Percentiles rank a stretch among this genome's conserved stretches.
These are phyloP conservation scores for Stereum hirsutum DNA, from an alignment of 1,284 basidiomycete species.

Conservation along the genomic window DNA sequence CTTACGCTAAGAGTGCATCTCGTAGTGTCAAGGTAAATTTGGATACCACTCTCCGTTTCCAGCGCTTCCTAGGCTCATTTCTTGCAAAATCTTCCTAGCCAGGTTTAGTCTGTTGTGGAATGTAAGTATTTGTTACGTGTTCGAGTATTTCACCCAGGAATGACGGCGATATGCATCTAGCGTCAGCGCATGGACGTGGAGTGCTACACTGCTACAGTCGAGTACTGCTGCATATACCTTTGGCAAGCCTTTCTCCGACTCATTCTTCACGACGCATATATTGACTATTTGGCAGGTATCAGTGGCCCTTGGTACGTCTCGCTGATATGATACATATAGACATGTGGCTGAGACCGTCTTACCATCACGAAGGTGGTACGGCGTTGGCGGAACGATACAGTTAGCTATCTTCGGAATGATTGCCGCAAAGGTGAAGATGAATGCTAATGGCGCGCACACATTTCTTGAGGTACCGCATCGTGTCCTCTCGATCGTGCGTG, in stretches of 20 bases:
- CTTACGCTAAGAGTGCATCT: conserved; percentile 26
- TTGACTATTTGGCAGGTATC: conserved; percentile 20
- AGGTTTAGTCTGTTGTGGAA: conserved; percentile 56
- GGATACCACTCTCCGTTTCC: neutral
- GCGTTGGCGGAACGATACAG: conserved; percentile 59
- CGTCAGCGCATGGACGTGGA: conserved; percentile 55
- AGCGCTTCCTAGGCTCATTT: conserved; percentile 10
- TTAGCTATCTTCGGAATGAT: conserved; percentile 66
- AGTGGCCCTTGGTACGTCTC: conserved; percentile 36
- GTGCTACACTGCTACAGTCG: conserved; percentile 48
- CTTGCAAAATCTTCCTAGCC: conserved; percentile 30
- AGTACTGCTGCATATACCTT: conserved; percentile 46
- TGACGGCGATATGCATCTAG: conserved; percentile 20
- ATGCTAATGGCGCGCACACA: conserved; percentile 51
- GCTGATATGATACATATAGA: neutral
- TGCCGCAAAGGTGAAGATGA: conserved; percentile 67
- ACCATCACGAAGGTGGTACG: conserved; percentile 32
- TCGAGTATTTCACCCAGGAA: neutral
- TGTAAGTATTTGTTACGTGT: conserved; percentile 23
- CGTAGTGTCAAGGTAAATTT: conserved; percentile 33
- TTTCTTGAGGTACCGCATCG: conserved; percentile 34
- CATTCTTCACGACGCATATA: conserved; percentile 2
- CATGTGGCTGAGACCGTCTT: neutral
- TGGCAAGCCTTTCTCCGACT: conserved; percentile 21
- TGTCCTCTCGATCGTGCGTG: neutral